Conservation (phyloP, 352 stramenopile species). For the Globisporangium nagaii region DNA sequence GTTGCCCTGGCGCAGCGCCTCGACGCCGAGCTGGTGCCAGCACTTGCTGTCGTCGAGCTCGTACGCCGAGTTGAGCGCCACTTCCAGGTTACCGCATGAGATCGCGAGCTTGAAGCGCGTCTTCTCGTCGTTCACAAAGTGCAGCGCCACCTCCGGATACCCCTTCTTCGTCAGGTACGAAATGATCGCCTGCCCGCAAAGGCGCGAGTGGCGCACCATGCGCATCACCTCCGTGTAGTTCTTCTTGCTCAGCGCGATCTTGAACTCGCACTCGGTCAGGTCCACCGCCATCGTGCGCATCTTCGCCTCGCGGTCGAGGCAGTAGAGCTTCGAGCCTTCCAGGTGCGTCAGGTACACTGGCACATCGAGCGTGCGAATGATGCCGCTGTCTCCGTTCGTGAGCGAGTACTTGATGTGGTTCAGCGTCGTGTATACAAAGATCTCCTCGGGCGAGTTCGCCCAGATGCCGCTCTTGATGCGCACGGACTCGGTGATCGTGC, state of each 20-base stretch:
- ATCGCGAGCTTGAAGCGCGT: constrained; percentile 98
- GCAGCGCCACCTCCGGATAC: constrained; percentile 98
- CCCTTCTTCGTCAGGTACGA: constrained; percentile 98
- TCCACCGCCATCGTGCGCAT: constrained; percentile 96
- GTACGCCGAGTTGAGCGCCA: constrained; percentile 96
- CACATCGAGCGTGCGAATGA: constrained; percentile 97
- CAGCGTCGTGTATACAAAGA: constrained; percentile 99
- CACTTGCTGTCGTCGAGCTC: constrained; percentile 94
- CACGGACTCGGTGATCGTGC: constrained; percentile 96
- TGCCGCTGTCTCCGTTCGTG: constrained; percentile 93
- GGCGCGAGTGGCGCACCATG: constrained; percentile 95
- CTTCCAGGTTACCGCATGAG: constrained; percentile 98
- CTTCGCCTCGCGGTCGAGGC: constrained; percentile 96
- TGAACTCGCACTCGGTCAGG: constrained; percentile 99
- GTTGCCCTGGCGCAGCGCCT: constrained; percentile 98
- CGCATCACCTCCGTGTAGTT: constrained; percentile 98
- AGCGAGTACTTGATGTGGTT: constrained; percentile 94
- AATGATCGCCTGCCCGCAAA: constrained; percentile 98
- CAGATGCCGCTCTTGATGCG: constrained; percentile 94
- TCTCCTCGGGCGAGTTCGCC: constrained; percentile 86
- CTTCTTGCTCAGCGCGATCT: constrained; percentile 92
- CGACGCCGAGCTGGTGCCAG: constrained; percentile 96
- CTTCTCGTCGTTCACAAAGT: constrained; percentile 99
- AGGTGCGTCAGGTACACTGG: constrained; percentile 97
- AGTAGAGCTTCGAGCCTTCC: constrained; percentile 94